These are phyloP conservation scores for Globisporangium camurandrum DNA, from an alignment of 352 stramenopile species.

Conservation along the genomic window DNA sequence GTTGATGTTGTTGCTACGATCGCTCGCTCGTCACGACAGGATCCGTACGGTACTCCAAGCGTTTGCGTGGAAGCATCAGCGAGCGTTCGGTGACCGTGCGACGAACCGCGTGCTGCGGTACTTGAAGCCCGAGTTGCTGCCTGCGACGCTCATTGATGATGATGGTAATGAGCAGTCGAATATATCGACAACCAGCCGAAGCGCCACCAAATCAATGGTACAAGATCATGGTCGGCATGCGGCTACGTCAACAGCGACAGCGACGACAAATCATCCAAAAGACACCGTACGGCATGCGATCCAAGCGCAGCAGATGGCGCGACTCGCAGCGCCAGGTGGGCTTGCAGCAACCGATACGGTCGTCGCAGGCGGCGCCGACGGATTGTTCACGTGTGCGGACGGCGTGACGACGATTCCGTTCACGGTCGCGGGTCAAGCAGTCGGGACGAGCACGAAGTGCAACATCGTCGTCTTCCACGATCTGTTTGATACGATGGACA, in stretches of 20 bases:
- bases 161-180: not conserved
- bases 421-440: slow-evolving; percentile 63
- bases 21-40: too few relatives aligned
- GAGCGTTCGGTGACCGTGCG: slow-evolving; percentile 27
- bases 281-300: slow-evolving; percentile 38
- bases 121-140: slow-evolving; percentile 42
- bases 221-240: not conserved
- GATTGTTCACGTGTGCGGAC: slow-evolving; percentile 63
- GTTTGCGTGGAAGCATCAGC: slow-evolving; percentile 50
- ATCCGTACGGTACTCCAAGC: slow-evolving; percentile 53
- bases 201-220: not conserved
- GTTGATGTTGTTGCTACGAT: too few relatives aligned
- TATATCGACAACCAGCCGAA: too few relatives aligned
- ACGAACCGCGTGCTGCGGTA: slow-evolving; percentile 41
- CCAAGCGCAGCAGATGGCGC: slow-evolving; percentile 73
- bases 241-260: not conserved
- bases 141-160: slow-evolving; percentile 8
- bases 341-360: slow-evolving; percentile 22
- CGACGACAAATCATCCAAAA: slow-evolving; percentile 6
- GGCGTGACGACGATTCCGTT: slow-evolving; percentile 78
- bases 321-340: slow-evolving; percentile 38
- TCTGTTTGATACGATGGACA: slow-evolving; percentile 90
- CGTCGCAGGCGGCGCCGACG: slow-evolving; percentile 15
- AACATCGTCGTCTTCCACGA: slow-evolving; percentile 91
- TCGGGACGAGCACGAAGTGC: slow-evolving; percentile 48